Evolutionary conservation across 169 alveolate species (phyloP), one percentile per base, ranked within the genome.

Genomic region (Plasmodium inui): DNA sequence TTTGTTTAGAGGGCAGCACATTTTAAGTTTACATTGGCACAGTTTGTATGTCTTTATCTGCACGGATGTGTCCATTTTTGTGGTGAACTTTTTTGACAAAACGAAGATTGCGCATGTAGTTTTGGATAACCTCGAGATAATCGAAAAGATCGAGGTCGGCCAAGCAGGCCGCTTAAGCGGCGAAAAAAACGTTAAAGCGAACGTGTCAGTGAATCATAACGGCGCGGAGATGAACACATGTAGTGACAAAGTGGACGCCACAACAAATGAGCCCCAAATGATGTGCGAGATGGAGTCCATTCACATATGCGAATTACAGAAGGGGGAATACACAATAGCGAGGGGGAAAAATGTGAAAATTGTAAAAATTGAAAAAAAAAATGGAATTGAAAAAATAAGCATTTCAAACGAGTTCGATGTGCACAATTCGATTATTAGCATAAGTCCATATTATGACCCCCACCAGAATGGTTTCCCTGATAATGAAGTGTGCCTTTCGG

Each of bases 301-400:
- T 55, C 83, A 61, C 50, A 88, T 79, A 57, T 79, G 94, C 57
- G 39, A 70, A 14, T 37, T 28, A 7, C 30, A 57, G 71, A 79
- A 79, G 50, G 83, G 73, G 32, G 44, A 67, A 1, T 89, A 46
- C 19, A 17, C 71, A 46, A 79, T 89, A 26, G 94, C 90, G 2
- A 30, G 50, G 32, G 89, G 82, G 22, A 79, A 79, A 89, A 89
- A 89, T 44, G 50, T 89, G 28, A 89, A 89, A 89, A 67, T 89
- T 79, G 34, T 89, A 67, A 79, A 89, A 79, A 79, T 89, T 17
- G 78, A 61, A 26, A 89, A 89, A 57, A 89, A n/a, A 61, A 89
- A 89, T 30, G 83, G 72, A 79, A 79, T 80, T 37, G 90, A 89
- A 46, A 50, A 78, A 39, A 32, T 89, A 79, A 37, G n/a, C 34